A percentile compares a stretch with the other conserved stretches of the same genome.
Evolutionary conservation across 2,329 filamentous ascomycete genomes (phyloP).

Genomic region (Elsinoe perseae): DNA sequence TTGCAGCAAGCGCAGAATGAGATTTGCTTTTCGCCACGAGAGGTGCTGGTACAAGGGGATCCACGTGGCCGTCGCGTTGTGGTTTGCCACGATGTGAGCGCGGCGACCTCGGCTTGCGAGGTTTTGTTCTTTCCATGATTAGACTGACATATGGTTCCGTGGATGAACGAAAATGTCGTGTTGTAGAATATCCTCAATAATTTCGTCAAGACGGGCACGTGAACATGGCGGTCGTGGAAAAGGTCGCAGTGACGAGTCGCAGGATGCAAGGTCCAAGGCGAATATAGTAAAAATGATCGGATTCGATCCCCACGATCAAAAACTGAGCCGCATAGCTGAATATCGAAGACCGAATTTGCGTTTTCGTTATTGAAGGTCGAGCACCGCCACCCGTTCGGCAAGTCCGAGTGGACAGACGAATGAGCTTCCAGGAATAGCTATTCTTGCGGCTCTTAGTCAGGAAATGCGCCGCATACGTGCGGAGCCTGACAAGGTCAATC

Average conservation of each 20-base stretch:
- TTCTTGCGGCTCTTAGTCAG: constrained; percentile 9
- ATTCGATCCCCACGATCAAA: background rate
- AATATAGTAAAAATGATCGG: background rate
- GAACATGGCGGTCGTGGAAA: background rate
- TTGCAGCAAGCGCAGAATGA: background rate
- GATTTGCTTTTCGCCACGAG: constrained; percentile 5
- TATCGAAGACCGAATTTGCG: constrained; percentile 1
- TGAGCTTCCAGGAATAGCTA: constrained; percentile 4
- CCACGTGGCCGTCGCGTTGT: background rate
- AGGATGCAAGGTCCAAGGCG: background rate
- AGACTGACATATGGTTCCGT: background rate
- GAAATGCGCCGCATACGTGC: background rate
- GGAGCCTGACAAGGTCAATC: background rate
- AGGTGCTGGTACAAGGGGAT: background rate
- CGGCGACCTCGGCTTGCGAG: constrained; percentile 11
- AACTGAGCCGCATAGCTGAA: constrained; percentile 13
- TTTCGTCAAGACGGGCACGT: background rate
- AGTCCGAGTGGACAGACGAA: constrained; percentile 9
- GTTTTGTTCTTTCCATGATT: constrained; percentile 1
- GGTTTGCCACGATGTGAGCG: constrained; percentile 11
- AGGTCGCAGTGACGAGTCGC: background rate
- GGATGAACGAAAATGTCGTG: too few relatives aligned
- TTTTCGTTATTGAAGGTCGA: constrained; percentile 1
- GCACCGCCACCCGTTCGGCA: constrained; percentile 14
- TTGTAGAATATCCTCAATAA: background rate